These are phyloP conservation scores for peach (Prunus persica) DNA, from an alignment of 306 rosid species.

Conservation along the genomic window DNA sequence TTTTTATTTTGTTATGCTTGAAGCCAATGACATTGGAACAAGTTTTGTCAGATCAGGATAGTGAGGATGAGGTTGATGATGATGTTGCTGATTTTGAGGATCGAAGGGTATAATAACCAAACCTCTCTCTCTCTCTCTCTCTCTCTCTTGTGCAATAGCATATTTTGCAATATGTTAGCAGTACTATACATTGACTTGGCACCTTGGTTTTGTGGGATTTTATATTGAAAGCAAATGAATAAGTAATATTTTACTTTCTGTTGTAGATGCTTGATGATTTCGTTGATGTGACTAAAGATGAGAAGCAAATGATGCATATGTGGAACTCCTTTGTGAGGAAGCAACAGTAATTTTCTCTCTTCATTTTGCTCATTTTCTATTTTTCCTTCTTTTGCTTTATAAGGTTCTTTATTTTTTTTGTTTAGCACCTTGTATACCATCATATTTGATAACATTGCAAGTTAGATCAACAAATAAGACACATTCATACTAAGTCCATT, in stretches of 20 bases:
- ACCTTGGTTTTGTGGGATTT: not conserved
- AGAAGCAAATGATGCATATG: slow-evolving; percentile 68
- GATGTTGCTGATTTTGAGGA: slow-evolving; percentile 69
- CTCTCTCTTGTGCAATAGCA: not conserved
- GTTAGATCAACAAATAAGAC: not conserved
- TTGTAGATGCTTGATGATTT: slow-evolving; percentile 74
- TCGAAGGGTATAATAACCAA: slow-evolving; percentile 47
- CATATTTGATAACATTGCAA: not conserved
- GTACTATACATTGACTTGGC: not conserved
- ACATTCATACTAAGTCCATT: not conserved
- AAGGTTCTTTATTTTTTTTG: not conserved
- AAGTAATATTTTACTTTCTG: not conserved
- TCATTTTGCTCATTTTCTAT: slow-evolving; percentile 1
- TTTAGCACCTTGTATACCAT: not conserved
- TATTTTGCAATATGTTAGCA: slow-evolving; percentile 4
- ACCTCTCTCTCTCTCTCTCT: slow-evolving; percentile 5
- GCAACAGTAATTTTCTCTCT: slow-evolving; percentile 52
- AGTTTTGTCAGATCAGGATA: slow-evolving; percentile 61
- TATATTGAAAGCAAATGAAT: not conserved
- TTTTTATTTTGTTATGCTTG: slow-evolving; percentile 24
- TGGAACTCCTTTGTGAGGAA: slow-evolving; percentile 74
- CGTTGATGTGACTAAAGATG: slow-evolving; percentile 47
- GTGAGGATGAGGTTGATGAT: slow-evolving; percentile 87
- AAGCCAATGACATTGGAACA: slow-evolving; percentile 77
- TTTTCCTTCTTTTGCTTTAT: not conserved